These are phyloP conservation scores for Postia placenta DNA, from an alignment of 768 basidiomycete genomes.

Conservation along the genomic window DNA sequence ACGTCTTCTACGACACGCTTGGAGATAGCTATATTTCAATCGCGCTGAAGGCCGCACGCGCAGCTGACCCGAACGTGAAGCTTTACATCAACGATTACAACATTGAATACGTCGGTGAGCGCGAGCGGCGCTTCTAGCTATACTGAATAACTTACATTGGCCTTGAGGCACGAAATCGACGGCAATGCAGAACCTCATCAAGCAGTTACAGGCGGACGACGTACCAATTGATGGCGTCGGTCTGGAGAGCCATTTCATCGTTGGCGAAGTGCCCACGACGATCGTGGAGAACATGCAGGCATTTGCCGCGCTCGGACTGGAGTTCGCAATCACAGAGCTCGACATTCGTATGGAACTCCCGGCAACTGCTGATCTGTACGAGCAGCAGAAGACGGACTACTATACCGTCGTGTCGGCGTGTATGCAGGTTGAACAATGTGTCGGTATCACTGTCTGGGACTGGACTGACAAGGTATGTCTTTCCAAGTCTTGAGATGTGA, in stretches of 20 bases:
- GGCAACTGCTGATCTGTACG: constrained; percentile 38
- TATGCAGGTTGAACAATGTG: constrained; percentile 30
- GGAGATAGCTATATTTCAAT: constrained; percentile 43
- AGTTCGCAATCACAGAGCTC: constrained; percentile 65
- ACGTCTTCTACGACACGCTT: constrained; percentile 48
- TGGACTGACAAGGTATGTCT: constrained; percentile 30
- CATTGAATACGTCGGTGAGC: constrained; percentile 24
- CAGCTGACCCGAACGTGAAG: constrained; percentile 49
- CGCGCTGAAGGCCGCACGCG: constrained; percentile 48
- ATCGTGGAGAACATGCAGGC: constrained; percentile 43
- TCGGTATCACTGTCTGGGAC: constrained; percentile 38
- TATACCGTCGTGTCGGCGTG: constrained; percentile 51
- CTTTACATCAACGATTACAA: constrained; percentile 46
- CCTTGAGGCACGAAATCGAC: constrained; percentile 50
- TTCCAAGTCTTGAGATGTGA: background rate
- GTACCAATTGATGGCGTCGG: constrained; percentile 59
- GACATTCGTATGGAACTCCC: constrained; percentile 59
- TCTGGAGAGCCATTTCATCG: constrained; percentile 54
- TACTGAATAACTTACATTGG: too few relatives aligned
- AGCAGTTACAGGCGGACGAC: constrained; percentile 37
- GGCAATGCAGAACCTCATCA: constrained; percentile 47
- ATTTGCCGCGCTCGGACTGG: constrained; percentile 55
- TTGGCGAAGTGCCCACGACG: constrained; percentile 44
- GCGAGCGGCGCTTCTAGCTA: too few relatives aligned
- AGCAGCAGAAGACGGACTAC: constrained; percentile 55